Evolutionary conservation across 2,329 filamentous ascomycete genomes (phyloP), one percentile per base, ranked within the genome.

Genomic region (Zymoseptoria tritici): DNA sequence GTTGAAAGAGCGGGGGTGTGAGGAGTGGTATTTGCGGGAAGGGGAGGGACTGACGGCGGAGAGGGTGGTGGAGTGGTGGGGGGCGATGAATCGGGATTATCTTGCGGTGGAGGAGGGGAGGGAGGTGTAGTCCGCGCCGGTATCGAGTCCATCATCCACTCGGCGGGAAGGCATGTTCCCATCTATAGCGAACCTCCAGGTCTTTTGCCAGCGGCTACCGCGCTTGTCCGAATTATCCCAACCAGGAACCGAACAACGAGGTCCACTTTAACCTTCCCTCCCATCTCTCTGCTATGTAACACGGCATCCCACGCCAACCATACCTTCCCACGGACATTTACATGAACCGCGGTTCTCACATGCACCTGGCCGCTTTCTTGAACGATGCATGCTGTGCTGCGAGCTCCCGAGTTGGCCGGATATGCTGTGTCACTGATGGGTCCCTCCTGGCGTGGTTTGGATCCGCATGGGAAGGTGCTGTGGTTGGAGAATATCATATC

Each of bases 51-150:
- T 53, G 20, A 53, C 22, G 8, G 19, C 7, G 22, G 52, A 53
- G 20, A 22, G 52, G 22, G 22, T 53, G 52, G 19, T 31, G 52
- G 29, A 26, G 29, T 29, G 22, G n/a, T 53, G 52, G 52, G 13
- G 9, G 13, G 52, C 22, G 29, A 9, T 53, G 52, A 53, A 26
- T 31, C 11, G 22, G 20, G 52, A 53, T 29, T 64, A 84, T 61
- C 13, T 16, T 2, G 1, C 2, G 11, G 11, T 11, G 36, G 36
- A 42, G 11, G 36, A 42, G 36, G 4, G 36, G 9, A 16, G 36
- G 11, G 36, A 42, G 11, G 36, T 42, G 11, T 42, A 42, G 4
- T 24, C 22, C 22, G 4, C 31, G 31, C 9, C 2, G 13, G 31
- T 36, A 13, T 36, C 9, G 31, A 36, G 31, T 36, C 13, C 9